Conservation (phyloP, 2,329 filamentous ascomycete genomes). For the Lizonia empirigonia region DNA sequence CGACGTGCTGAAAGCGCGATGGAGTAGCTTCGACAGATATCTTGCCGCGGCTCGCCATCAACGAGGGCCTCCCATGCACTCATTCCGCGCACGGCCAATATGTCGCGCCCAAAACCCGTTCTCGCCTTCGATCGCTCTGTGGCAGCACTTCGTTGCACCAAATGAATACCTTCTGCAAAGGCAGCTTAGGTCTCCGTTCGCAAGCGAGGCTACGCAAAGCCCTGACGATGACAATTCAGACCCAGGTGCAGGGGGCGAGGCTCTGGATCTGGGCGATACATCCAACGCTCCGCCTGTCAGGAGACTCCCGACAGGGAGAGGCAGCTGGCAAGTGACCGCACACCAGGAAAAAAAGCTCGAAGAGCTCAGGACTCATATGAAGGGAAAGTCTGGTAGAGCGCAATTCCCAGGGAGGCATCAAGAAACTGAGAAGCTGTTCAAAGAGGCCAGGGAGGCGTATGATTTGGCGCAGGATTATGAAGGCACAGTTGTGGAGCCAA, state of each 20-base stretch:
- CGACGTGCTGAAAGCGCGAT: slow-evolving; percentile 5
- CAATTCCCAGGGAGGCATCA: not conserved
- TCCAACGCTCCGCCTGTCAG: not conserved
- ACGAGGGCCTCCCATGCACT: slow-evolving; percentile 35
- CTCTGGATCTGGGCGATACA: not conserved
- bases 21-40: slow-evolving; percentile 3
- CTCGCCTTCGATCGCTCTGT: slow-evolving; percentile 37
- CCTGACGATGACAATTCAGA: not conserved
- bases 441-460: slow-evolving; percentile 14
- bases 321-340: not conserved
- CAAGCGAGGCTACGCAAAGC: slow-evolving; percentile 10
- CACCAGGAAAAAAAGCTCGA: not conserved
- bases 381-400: too few species aligned
- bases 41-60: slow-evolving; percentile 8
- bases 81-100: slow-evolving; percentile 28
- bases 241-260: not conserved
- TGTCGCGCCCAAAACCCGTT: slow-evolving; percentile 45
- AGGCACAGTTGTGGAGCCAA: slow-evolving; percentile 25
- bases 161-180: slow-evolving; percentile 15
- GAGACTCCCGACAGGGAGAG: not conserved
- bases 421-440: slow-evolving; percentile 12
- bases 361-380: not conserved
- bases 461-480: slow-evolving; percentile 23
- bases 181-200: slow-evolving; percentile 27
- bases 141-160: slow-evolving; percentile 42